Conservation (phyloP, 78 protist species). For the Monosiga brevicollis region DNA sequence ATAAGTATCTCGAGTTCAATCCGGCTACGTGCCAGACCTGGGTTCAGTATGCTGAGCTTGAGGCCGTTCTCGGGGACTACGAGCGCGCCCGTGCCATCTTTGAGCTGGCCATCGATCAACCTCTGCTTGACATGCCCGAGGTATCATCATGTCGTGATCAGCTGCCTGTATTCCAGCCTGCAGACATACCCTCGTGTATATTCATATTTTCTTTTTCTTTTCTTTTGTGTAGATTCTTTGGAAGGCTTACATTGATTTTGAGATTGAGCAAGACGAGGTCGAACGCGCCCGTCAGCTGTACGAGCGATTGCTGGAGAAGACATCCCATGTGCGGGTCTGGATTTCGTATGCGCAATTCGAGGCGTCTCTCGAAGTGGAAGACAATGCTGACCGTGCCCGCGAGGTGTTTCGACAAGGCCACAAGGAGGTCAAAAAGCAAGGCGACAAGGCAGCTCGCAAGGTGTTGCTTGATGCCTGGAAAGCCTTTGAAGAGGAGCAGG, state of each 20-base stretch:
- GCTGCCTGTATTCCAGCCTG: slow-evolving; percentile 50
- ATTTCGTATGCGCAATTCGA: slow-evolving; percentile 58
- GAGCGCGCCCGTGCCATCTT: slow-evolving; percentile 71
- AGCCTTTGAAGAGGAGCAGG: slow-evolving; percentile 33
- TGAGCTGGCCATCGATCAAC: slow-evolving; percentile 81
- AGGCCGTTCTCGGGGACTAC: slow-evolving; percentile 61
- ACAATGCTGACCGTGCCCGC: not conserved
- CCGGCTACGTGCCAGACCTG: slow-evolving; percentile 75
- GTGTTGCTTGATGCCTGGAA: slow-evolving; percentile 37
- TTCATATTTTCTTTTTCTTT: slow-evolving; percentile 6
- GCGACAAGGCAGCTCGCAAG: slow-evolving; percentile 47
- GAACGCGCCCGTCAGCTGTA: slow-evolving; percentile 58
- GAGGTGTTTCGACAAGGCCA: not conserved
- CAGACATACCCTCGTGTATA: not conserved
- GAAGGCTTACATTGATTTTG: slow-evolving; percentile 68
- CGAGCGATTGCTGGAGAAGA: slow-evolving; percentile 56
- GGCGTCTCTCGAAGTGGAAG: not conserved
- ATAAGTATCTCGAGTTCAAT: slow-evolving; percentile 56
- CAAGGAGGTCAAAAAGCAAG: not conserved
- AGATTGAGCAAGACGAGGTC: slow-evolving; percentile 36
- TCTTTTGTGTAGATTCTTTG: too few relatives aligned
- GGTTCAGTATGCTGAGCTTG: slow-evolving; percentile 74
- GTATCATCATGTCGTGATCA: too few relatives aligned
- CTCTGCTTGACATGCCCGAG: slow-evolving; percentile 86
- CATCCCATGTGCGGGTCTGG: slow-evolving; percentile 77